These are phyloP conservation scores for Rhizopogon vulgaris DNA, from an alignment of 768 basidiomycete species.

Conservation along the genomic window DNA sequence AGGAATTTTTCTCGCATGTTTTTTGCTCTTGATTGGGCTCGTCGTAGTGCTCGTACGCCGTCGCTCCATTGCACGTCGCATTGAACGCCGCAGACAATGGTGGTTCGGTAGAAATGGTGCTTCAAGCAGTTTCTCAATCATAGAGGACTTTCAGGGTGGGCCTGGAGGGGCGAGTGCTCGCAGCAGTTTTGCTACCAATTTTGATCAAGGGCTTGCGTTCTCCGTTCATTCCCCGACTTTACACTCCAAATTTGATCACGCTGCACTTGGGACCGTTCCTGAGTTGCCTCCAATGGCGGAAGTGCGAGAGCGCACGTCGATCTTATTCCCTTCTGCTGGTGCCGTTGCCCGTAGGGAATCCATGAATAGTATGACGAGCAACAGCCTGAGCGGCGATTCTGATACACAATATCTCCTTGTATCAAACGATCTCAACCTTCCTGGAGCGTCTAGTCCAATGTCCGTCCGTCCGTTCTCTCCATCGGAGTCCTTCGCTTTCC, in stretches of 20 bases:
- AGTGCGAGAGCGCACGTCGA: slow-evolving; percentile 33
- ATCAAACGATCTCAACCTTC: slow-evolving; percentile 15
- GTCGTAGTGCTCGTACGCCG: slow-evolving; percentile 40
- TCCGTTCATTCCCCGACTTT: slow-evolving; percentile 15
- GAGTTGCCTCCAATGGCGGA: slow-evolving; percentile 52
- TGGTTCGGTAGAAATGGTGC: slow-evolving; percentile 30
- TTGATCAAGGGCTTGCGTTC: slow-evolving; percentile 35
- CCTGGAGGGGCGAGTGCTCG: slow-evolving; percentile 26
- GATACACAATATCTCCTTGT: slow-evolving; percentile 37
- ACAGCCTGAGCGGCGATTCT: slow-evolving; percentile 26
- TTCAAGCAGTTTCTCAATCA: not conserved
- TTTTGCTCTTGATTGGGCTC: slow-evolving; percentile 26
- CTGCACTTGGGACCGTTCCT: slow-evolving; percentile 20
- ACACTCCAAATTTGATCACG: slow-evolving; percentile 7
- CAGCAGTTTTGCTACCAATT: slow-evolving; percentile 64
- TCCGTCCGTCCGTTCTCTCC: slow-evolving; percentile 63
- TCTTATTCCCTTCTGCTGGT: slow-evolving; percentile 18
- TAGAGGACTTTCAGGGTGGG: slow-evolving; percentile 9
- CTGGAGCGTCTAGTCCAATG: slow-evolving; percentile 43
- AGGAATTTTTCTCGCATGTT: slow-evolving; percentile 32
- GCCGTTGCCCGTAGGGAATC: slow-evolving; percentile 29
- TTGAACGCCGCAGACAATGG: slow-evolving; percentile 38
- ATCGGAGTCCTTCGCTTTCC: slow-evolving; percentile 64
- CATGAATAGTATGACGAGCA: slow-evolving; percentile 33
- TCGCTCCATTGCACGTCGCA: slow-evolving; percentile 37